Evolutionary conservation across 768 basidiomycete genomes (phyloP).

Genomic region (Phanerochaete sordida): DNA sequence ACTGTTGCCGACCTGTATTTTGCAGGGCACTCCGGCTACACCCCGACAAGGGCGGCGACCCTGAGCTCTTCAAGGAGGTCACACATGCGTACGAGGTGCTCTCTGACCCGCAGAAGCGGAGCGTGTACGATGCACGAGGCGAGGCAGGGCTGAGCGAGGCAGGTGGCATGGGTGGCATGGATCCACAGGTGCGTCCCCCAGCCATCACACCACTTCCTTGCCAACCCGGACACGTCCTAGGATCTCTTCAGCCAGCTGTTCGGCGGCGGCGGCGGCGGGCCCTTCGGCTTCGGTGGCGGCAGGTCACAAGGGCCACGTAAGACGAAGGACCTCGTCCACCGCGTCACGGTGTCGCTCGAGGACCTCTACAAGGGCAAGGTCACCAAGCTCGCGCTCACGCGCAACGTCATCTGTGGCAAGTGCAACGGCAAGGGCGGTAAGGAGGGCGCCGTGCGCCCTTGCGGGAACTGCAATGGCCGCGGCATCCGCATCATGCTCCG

Average conservation of each 20-base stretch:
- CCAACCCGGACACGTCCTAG: slow-evolving; percentile 31
- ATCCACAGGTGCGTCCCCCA: slow-evolving; percentile 69
- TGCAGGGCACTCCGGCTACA: slow-evolving; percentile 77
- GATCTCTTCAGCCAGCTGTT: slow-evolving; percentile 98
- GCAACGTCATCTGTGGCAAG: slow-evolving; percentile 89
- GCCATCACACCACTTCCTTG: neutral
- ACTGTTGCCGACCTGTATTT: neutral
- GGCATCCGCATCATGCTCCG: slow-evolving; percentile 89
- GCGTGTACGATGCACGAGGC: slow-evolving; percentile 84
- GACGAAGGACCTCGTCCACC: slow-evolving; percentile 97
- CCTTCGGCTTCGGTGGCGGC: slow-evolving; percentile 71
- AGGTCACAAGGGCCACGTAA: slow-evolving; percentile 76
- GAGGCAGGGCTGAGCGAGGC: slow-evolving; percentile 87
- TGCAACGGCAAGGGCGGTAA: slow-evolving; percentile 98
- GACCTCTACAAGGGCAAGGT: slow-evolving; percentile 99
- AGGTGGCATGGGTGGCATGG: slow-evolving; percentile 94
- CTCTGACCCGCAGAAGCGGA: slow-evolving; percentile 81
- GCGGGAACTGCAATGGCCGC: slow-evolving; percentile 77
- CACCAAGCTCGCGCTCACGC: slow-evolving; percentile 93
- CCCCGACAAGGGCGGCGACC: slow-evolving; percentile 95
- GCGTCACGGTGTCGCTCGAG: slow-evolving; percentile 93
- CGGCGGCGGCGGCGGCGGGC: slow-evolving; percentile 74
- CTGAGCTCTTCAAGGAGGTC: slow-evolving; percentile 96
- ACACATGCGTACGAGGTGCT: slow-evolving; percentile 96
- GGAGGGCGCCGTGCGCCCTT: slow-evolving; percentile 87